These are phyloP conservation scores for Penicillium canariense DNA, from an alignment of 495 filamentous ascomycete species.

Conservation along the genomic window DNA sequence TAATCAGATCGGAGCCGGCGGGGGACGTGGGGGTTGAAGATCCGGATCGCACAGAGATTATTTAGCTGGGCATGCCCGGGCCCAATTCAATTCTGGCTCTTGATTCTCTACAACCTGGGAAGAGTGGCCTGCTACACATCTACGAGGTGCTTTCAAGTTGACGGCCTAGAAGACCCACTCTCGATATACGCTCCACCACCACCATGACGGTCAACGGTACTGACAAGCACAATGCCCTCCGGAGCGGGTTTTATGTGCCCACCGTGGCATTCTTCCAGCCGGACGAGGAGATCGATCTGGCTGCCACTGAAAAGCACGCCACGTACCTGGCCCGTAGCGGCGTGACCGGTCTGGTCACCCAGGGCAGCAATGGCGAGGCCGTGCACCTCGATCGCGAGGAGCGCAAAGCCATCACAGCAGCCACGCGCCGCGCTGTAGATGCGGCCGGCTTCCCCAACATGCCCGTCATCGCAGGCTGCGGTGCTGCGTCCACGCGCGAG, in stretches of 20 bases:
- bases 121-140: too few relatives aligned
- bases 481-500: conserved; percentile 81
- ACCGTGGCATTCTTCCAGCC: conserved; percentile 66
- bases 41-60: conserved; percentile 12
- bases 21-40: conserved; percentile 24
- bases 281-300: conserved; percentile 61
- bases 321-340: conserved; percentile 80
- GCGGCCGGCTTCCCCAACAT: conserved; percentile 62
- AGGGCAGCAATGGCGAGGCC: conserved; percentile 89
- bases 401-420: conserved; percentile 64
- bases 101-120: too few relatives aligned
- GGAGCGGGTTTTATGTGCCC: conserved; percentile 63
- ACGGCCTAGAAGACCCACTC: too few relatives aligned
- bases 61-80: conserved; percentile 9
- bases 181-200: neutral
- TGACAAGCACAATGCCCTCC: conserved; percentile 27
- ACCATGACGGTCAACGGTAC: conserved; percentile 28
- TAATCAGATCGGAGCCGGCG: conserved; percentile 11
- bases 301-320: conserved; percentile 70
- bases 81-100: too few relatives aligned
- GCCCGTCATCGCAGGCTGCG: conserved; percentile 83
- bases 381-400: conserved; percentile 74
- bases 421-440: conserved; percentile 74
- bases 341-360: conserved; percentile 75
- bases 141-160: too few relatives aligned